A percentile compares a stretch with the other conserved stretches of the same genome.
These are phyloP conservation scores for Cordyceps tenuipes DNA, from an alignment of 2,329 filamentous ascomycete species.

Conservation along the genomic window DNA sequence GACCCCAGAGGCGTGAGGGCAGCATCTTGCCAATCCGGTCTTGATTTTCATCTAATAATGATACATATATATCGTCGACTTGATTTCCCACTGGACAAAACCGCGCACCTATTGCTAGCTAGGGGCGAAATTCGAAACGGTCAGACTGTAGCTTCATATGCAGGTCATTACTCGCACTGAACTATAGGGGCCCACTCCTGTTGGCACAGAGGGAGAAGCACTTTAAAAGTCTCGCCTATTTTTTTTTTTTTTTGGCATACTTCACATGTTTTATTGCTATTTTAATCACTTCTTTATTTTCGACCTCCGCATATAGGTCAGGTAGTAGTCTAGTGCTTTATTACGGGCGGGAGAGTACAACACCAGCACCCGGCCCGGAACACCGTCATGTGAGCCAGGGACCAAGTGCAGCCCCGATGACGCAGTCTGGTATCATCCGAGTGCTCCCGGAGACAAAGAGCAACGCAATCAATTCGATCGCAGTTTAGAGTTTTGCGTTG, in stretches of 20 bases:
- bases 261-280: background rate
- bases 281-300: no score
- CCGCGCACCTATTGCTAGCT: background rate
- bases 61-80: background rate
- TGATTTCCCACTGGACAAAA: background rate
- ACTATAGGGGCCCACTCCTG: background rate
- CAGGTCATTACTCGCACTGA: conserved; percentile 11
- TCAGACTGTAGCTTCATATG: background rate
- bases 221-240: background rate
- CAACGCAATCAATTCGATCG: background rate
- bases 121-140: background rate
- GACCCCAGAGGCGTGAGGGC: conserved; percentile 39
- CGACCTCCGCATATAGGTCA: no score
- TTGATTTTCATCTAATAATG: conserved; percentile 9
- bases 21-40: background rate
- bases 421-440: background rate
- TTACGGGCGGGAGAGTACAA: no score
- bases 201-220: background rate
- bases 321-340: no score
- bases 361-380: no score
- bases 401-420: background rate
- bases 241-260: background rate
- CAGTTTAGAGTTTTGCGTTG: background rate
- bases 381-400: background rate
- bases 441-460: background rate